These are phyloP conservation scores for Penicillium diatomitis DNA, from an alignment of 495 filamentous ascomycete genomes.

Conservation along the genomic window DNA sequence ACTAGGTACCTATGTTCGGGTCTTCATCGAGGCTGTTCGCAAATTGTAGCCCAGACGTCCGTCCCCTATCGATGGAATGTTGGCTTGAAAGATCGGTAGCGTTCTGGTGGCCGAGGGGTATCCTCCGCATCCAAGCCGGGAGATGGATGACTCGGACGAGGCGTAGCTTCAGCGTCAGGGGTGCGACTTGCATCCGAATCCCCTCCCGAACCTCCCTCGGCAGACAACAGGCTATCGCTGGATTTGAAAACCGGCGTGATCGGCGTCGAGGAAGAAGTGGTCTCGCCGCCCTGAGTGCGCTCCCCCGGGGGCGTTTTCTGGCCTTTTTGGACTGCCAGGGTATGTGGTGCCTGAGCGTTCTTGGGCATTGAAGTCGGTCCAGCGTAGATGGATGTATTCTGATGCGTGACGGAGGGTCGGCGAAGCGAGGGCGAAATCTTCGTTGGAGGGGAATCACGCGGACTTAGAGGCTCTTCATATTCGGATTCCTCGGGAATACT, in stretches of 20 bases:
- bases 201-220: constrained; percentile 12
- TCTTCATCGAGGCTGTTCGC: too few species aligned
- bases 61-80: constrained; percentile 2
- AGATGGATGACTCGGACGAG: constrained; percentile 29
- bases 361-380: constrained; percentile 2
- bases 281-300: not conserved
- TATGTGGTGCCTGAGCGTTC: too few species aligned
- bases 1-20: too few species aligned
- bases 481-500: constrained; percentile 33
- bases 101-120: constrained; percentile 66
- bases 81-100: constrained; percentile 46
- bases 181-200: constrained; percentile 19
- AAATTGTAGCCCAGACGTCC: too few species aligned
- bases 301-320: constrained; percentile 30
- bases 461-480: constrained; percentile 21
- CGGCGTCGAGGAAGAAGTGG: constrained; percentile 5
- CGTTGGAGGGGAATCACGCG: constrained; percentile 12
- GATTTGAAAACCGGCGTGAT: constrained; percentile 25
- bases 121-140: constrained; percentile 43
- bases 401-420: constrained; percentile 15
- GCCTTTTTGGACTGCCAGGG: constrained; percentile 6
- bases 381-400: constrained; percentile 19
- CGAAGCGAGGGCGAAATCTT: constrained; percentile 7
- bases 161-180: constrained; percentile 31
- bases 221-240: not conserved